Percentiles rank a stretch among this genome's conserved stretches.
Conservation (phyloP, 1,284 basidiomycete genomes). For the Ustilago xerochloae region DNA sequence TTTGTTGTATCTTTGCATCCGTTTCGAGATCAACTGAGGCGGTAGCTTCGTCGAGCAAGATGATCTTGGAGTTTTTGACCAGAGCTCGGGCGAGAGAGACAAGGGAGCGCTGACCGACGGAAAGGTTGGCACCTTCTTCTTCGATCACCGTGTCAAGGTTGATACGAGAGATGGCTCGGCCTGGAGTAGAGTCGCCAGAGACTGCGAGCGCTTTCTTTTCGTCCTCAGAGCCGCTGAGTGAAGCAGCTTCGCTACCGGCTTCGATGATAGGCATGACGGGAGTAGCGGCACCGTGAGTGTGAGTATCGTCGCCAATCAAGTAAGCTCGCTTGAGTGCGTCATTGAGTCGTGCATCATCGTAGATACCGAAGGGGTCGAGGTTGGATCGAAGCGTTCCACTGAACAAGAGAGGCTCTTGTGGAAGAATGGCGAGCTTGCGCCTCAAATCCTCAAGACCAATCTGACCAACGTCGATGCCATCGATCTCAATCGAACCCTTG, state of each 20-base stretch:
- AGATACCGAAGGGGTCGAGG: constrained; percentile 67
- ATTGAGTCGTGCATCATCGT: constrained; percentile 67
- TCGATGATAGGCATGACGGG: constrained; percentile 26
- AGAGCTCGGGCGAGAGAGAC: constrained; percentile 68
- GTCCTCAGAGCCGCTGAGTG: constrained; percentile 30
- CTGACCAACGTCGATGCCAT: constrained; percentile 74
- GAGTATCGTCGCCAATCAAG: constrained; percentile 56
- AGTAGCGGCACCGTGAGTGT: constrained; percentile 39
- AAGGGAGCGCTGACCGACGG: constrained; percentile 68
- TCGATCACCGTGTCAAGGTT: constrained; percentile 65
- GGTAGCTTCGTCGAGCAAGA: constrained; percentile 76
- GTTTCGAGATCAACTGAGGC: constrained; percentile 82
- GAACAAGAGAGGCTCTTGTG: constrained; percentile 68
- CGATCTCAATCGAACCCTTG: constrained; percentile 77
- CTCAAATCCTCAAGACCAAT: constrained; percentile 71
- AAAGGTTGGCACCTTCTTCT: constrained; percentile 67
- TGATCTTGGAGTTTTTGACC: constrained; percentile 61
- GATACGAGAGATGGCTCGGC: constrained; percentile 50
- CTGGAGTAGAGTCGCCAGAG: constrained; percentile 26
- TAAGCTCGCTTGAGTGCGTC: constrained; percentile 67
- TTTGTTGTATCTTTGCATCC: constrained; percentile 84
- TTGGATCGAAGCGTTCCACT: constrained; percentile 69
- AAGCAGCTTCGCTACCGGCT: constrained; percentile 19
- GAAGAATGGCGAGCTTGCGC: constrained; percentile 56
- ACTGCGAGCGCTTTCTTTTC: constrained; percentile 29